Evolutionary conservation across 2,329 filamentous ascomycete genomes (phyloP), one percentile per base, ranked within the genome.

Genomic region (Pseudogymnoascus sp.): DNA sequence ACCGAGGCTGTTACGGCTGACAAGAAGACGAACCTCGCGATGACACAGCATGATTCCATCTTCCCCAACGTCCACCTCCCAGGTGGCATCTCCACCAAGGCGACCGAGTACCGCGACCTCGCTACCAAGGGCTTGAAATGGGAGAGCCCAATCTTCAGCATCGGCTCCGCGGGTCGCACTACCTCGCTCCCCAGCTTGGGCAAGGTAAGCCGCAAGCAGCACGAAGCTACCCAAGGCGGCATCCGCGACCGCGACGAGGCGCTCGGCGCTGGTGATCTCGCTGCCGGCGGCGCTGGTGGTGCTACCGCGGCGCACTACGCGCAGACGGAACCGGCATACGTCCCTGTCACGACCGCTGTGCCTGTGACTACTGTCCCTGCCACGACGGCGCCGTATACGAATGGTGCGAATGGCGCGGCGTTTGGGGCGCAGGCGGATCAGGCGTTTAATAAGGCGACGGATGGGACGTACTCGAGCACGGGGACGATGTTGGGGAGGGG

Each of bases 131-230:
- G 95, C 61, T 90, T 96, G 63, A 88, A 87, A 75, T 99, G 95
- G 95, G 89, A 96, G 81, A 96, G 90, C 65, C 91, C 93, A 8
- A 86, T 99, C 71, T 99, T 99, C 80, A 88, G 86, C 65, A 89
- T 98, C 70, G 93, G 95, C 59, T 83, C 79, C 46, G 92, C 93
- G 10, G 80, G 84, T 62, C 87, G 88, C 77, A 91, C 90, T 43
- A 82, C 78, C 24, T 84, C 89, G 71, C 82, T 97, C 46, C 92
- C 93, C 1, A 73, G 77, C 66, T 73, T 81, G 38, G 74, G 75
- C 1, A 69, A 78, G 38, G 77, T 89, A 61, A 79, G 75, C 37
- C 84, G 86, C 71, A 89, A 89, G 77, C 61, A 67, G 2, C 71
- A 72, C 38, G 61, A 63, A 3, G 69, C 70, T 16, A 69, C 68